Percentiles rank a stretch among this genome's conserved stretches.
Conservation (phyloP, 2,329 filamentous ascomycete genomes). For the Penicillium sp. region DNA sequence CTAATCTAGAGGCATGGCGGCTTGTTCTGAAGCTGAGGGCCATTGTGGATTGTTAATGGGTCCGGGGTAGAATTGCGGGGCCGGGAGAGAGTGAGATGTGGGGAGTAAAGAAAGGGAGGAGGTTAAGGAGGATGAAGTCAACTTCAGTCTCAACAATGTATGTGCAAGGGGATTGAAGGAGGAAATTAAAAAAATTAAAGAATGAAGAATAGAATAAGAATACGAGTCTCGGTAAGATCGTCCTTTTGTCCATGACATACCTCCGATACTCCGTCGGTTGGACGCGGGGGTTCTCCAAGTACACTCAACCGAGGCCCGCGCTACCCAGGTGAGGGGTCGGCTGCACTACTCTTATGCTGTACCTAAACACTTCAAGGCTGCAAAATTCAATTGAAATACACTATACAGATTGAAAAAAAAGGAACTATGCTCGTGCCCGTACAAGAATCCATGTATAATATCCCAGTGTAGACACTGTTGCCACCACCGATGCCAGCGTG, state of each 20-base stretch:
- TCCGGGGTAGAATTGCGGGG: conserved; percentile 28
- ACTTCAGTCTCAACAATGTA: background rate
- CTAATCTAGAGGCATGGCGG: conserved; percentile 39
- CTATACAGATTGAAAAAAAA: background rate
- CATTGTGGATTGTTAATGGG: conserved; percentile 26
- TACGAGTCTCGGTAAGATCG: conserved; percentile 12
- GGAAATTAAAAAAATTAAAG: background rate
- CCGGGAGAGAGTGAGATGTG: conserved; percentile 3
- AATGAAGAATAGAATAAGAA: conserved; percentile 3
- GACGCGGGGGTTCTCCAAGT: conserved; percentile 17
- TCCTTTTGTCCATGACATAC: background rate
- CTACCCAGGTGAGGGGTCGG: background rate
- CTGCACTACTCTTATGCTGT: background rate
- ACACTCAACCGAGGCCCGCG: background rate
- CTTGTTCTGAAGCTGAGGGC: conserved; percentile 39
- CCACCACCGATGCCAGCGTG: conserved; percentile 23
- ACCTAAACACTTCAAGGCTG: background rate
- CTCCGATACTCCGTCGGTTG: conserved; percentile 22
- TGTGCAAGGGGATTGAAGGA: background rate
- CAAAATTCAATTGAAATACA: background rate
- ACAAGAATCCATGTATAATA: conserved; percentile 25
- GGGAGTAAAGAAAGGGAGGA: background rate
- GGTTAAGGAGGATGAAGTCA: background rate
- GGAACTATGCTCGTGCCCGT: conserved; percentile 6
- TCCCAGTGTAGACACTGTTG: conserved; percentile 23